Percentiles rank a stretch among this genome's conserved stretches.
These are phyloP conservation scores for Trichoderma pleuroti DNA, from an alignment of 2,329 filamentous ascomycete species.

Conservation along the genomic window DNA sequence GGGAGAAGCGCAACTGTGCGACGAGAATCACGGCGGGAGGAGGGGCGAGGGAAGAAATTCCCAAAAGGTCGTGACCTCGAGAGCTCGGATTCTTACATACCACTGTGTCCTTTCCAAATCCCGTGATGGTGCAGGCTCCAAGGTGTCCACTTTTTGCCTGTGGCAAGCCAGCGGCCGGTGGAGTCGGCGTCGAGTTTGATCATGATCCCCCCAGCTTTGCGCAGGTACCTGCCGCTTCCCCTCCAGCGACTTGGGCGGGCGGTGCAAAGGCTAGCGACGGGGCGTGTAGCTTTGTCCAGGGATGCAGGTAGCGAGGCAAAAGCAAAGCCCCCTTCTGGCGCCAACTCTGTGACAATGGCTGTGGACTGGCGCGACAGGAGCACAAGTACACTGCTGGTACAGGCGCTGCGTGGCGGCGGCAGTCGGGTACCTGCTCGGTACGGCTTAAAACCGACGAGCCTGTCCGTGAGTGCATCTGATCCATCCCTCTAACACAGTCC, in stretches of 20 bases:
- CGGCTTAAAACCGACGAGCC: not conserved
- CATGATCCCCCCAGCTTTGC: slow-evolving; percentile 5
- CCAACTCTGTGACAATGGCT: not conserved
- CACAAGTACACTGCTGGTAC: not conserved
- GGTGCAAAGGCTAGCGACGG: not conserved
- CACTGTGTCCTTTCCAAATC: slow-evolving; percentile 41
- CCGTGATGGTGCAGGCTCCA: slow-evolving; percentile 31
- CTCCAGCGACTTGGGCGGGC: not conserved
- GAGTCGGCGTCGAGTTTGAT: not conserved
- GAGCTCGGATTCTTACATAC: slow-evolving; percentile 27
- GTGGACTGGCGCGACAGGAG: not conserved
- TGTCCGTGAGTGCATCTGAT: not conserved
- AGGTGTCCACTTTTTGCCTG: slow-evolving; percentile 28
- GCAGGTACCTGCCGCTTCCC: slow-evolving; percentile 14
- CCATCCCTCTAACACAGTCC: not conserved
- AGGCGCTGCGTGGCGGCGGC: not conserved
- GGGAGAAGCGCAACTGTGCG: slow-evolving; percentile 13
- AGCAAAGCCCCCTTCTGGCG: not conserved
- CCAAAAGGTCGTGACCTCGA: slow-evolving; percentile 29
- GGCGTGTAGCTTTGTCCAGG: slow-evolving; percentile 7
- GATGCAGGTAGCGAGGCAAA: slow-evolving; percentile 3
- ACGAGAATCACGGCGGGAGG: not conserved
- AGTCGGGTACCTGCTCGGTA: not conserved
- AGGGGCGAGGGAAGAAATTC: slow-evolving; percentile 1
- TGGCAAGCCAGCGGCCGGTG: slow-evolving; percentile 1